Evolutionary conservation across 1,139 yeast genomes (phyloP).

Genomic region (Suhomyces bolitotheri): DNA sequence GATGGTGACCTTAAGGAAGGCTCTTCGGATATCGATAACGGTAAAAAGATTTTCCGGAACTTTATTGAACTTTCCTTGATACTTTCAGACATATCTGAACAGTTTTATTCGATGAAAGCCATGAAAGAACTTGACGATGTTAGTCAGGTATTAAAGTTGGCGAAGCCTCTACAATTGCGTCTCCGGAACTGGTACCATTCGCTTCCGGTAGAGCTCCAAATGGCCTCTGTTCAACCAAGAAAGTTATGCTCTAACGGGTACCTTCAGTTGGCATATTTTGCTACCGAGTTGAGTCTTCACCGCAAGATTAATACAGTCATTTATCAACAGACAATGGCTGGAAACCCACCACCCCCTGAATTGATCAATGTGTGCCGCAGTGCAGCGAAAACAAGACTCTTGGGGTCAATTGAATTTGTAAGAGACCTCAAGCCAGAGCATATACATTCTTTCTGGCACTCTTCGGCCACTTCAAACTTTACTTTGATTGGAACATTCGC

Average conservation of each 20-base stretch:
- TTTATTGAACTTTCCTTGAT: constrained; percentile 69
- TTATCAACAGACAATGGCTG: constrained; percentile 40
- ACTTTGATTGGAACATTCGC: constrained; percentile 87
- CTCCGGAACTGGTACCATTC: constrained; percentile 84
- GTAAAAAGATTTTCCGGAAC: constrained; percentile 67
- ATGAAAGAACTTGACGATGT: constrained; percentile 56
- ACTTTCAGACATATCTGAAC: constrained; percentile 67
- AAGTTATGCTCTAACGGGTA: constrained; percentile 71
- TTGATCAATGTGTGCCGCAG: constrained; percentile 68
- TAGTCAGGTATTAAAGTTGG: constrained; percentile 65
- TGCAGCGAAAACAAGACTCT: constrained; percentile 78
- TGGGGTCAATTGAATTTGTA: constrained; percentile 81
- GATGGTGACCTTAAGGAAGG: constrained; percentile 62
- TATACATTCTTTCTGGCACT: constrained; percentile 85
- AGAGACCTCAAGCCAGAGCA: constrained; percentile 77
- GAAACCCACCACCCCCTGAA: constrained; percentile 54
- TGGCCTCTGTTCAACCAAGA: constrained; percentile 60
- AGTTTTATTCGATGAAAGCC: constrained; percentile 70
- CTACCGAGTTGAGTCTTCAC: constrained; percentile 77
- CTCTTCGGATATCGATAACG: constrained; percentile 69
- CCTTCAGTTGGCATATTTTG: constrained; percentile 80
- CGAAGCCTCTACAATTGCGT: constrained; percentile 82
- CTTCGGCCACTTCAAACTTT: constrained; percentile 73
- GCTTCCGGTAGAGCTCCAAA: constrained; percentile 67
- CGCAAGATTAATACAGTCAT: constrained; percentile 70